phyloP scores from a whole-genome alignment of 768 basidiomycete species.

The Agaricus blazei region DNA sequence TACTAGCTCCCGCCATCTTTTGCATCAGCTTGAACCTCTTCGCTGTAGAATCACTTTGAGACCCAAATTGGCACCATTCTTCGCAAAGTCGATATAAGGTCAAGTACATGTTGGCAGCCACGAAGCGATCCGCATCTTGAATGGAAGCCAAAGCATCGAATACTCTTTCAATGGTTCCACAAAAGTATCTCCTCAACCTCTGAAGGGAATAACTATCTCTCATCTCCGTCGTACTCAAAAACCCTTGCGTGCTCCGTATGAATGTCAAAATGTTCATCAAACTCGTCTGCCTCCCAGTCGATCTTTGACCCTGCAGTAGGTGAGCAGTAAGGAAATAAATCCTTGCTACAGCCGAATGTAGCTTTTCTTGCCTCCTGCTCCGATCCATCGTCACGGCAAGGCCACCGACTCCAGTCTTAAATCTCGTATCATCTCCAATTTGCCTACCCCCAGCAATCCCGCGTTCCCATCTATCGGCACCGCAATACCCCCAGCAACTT shows the following conservation, averaged over 20 bases:
- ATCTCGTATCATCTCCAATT: slow-evolving; percentile 56
- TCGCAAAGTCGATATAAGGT: slow-evolving; percentile 82
- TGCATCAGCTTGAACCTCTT: slow-evolving; percentile 71
- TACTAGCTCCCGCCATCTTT: slow-evolving; percentile 51
- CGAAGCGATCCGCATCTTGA: slow-evolving; percentile 72
- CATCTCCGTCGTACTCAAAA: slow-evolving; percentile 67
- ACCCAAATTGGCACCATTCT: slow-evolving; percentile 89
- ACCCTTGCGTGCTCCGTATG: slow-evolving; percentile 74
- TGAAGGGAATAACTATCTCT: slow-evolving; percentile 76
- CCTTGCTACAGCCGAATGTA: slow-evolving; percentile 82
- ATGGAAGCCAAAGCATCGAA: slow-evolving; percentile 71
- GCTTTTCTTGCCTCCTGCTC: slow-evolving; percentile 67
- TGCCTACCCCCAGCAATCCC: slow-evolving; percentile 46
- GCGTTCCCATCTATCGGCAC: slow-evolving; percentile 32
- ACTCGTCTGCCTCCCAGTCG: slow-evolving; percentile 64
- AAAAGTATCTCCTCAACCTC: slow-evolving; percentile 84
- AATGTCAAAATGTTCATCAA: slow-evolving; percentile 81
- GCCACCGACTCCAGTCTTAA: slow-evolving; percentile 36
- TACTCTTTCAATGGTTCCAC: slow-evolving; percentile 81
- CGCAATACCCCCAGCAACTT: slow-evolving; percentile 25
- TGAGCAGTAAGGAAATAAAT: slow-evolving; percentile 86
- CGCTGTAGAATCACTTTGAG: slow-evolving; percentile 66
- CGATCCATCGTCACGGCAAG: slow-evolving; percentile 43
- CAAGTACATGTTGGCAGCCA: slow-evolving; percentile 70
- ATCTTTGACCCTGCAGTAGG: slow-evolving; percentile 64